phyloP scores from a whole-genome alignment of 2,329 filamentous ascomycete species.

The Xylariaceae sp. region DNA sequence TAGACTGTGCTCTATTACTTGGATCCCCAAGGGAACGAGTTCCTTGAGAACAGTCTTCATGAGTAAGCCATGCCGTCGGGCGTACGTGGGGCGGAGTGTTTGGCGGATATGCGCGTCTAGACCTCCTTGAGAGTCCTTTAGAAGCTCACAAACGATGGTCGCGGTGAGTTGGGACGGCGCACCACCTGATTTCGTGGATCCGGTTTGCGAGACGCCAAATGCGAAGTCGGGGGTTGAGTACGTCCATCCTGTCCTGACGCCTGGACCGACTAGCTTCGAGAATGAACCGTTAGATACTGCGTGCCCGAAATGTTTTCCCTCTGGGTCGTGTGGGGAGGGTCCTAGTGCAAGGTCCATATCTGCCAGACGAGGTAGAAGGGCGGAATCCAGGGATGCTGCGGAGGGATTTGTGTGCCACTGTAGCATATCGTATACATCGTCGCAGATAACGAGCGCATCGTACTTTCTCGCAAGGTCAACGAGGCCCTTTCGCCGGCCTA shows the following conservation, averaged over 20 bases:
- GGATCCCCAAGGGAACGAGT: slow-evolving; percentile 60
- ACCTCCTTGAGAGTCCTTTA: slow-evolving; percentile 25
- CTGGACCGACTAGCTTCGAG: slow-evolving; percentile 80
- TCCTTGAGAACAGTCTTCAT: slow-evolving; percentile 54
- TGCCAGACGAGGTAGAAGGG: slow-evolving; percentile 70
- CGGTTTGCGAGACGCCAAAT: slow-evolving; percentile 49
- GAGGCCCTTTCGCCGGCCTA: slow-evolving; percentile 61
- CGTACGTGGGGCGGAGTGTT: slow-evolving; percentile 42
- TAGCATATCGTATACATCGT: slow-evolving; percentile 93
- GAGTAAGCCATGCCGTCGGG: slow-evolving; percentile 47
- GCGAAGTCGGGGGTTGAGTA: slow-evolving; percentile 58
- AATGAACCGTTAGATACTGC: slow-evolving; percentile 84
- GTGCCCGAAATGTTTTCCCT: slow-evolving; percentile 61
- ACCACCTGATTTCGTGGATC: slow-evolving; percentile 53
- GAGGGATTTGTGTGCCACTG: slow-evolving; percentile 60
- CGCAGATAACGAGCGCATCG: slow-evolving; percentile 78
- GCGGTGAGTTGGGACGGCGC: slow-evolving; percentile 54
- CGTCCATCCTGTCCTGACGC: slow-evolving; percentile 66
- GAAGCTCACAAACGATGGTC: slow-evolving; percentile 46
- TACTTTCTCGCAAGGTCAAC: slow-evolving; percentile 73
- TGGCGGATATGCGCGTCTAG: slow-evolving; percentile 42
- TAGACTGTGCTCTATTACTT: slow-evolving; percentile 20
- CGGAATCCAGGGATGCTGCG: slow-evolving; percentile 20
- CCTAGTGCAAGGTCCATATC: slow-evolving; percentile 72
- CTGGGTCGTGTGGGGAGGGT: slow-evolving; percentile 36